These are phyloP conservation scores for Cadophora luteo-olivacea DNA, from an alignment of 2,329 filamentous ascomycete genomes.

Conservation along the genomic window DNA sequence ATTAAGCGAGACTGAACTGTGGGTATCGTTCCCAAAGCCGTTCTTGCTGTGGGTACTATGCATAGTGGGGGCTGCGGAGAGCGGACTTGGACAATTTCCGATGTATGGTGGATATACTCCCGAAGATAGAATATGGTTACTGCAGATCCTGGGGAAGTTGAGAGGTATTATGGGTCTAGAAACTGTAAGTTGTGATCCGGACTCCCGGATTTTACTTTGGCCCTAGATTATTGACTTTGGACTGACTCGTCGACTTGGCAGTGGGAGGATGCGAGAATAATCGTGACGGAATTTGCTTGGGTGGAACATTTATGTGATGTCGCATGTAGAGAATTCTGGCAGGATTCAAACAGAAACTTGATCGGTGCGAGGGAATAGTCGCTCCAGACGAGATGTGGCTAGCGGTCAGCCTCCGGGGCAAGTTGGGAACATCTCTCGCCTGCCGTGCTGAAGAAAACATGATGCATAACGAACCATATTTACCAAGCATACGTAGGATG, in stretches of 20 bases:
- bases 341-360: not conserved
- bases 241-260: not conserved
- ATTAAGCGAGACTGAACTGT: constrained; percentile 16
- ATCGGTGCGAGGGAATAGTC: not conserved
- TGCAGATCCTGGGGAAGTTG: constrained; percentile 15
- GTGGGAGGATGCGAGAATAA: constrained; percentile 19
- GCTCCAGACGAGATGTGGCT: not conserved
- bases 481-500: not conserved
- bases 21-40: constrained; percentile 6
- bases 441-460: not conserved
- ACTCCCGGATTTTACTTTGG: not conserved
- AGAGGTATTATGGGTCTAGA: not conserved
- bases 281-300: constrained; percentile 19
- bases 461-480: not conserved
- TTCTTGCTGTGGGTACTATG: constrained; percentile 20
- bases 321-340: constrained; percentile 14
- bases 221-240: not conserved
- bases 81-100: not conserved
- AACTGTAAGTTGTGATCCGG: not conserved
- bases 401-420: too few relatives aligned
- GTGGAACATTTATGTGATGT: constrained; percentile 20
- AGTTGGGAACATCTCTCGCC: not conserved
- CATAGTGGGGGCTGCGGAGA: constrained; percentile 11
- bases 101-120: not conserved
- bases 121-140: constrained; percentile 9